Evolutionary conservation across 176 grass and related monocot genomes (phyloP).

Genomic region (Eleusine coracana): DNA sequence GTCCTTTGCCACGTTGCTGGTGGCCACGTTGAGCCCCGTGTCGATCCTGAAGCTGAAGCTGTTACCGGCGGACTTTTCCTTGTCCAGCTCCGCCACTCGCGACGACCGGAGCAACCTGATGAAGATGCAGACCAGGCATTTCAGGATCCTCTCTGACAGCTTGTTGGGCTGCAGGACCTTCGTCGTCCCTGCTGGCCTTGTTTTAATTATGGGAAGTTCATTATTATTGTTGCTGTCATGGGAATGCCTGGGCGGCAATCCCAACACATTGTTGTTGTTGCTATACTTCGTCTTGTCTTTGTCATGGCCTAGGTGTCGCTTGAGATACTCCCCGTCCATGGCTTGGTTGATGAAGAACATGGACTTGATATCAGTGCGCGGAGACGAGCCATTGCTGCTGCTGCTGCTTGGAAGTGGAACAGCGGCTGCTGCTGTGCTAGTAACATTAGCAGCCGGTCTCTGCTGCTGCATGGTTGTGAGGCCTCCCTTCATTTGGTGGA

Average conservation of each 20-base stretch:
- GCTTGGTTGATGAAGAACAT: conserved; percentile 96
- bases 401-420: not conserved
- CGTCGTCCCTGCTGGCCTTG: not conserved
- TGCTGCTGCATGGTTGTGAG: conserved; percentile 26
- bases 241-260: conserved; percentile 35
- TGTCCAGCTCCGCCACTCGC: conserved; percentile 53
- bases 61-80: conserved; percentile 46
- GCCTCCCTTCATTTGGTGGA: conserved; percentile 56
- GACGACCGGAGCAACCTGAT: conserved; percentile 75
- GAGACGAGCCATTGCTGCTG: not conserved
- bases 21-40: conserved; percentile 13
- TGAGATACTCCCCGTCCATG: conserved; percentile 75
- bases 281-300: conserved; percentile 1
- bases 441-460: not conserved
- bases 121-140: conserved; percentile 85
- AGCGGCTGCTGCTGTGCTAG: no score
- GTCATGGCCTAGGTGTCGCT: conserved; percentile 35
- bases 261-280: not conserved
- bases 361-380: conserved; percentile 63
- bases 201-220: not conserved
- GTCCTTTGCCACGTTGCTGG: not conserved
- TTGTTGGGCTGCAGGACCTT: conserved; percentile 63
- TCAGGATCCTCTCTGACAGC: conserved; percentile 90
- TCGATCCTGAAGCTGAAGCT: conserved; percentile 64
- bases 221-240: conserved; percentile 32